phyloP scores from a whole-genome alignment of 1,139 yeast genomes.

The Geotrichum citri-aurantii region DNA sequence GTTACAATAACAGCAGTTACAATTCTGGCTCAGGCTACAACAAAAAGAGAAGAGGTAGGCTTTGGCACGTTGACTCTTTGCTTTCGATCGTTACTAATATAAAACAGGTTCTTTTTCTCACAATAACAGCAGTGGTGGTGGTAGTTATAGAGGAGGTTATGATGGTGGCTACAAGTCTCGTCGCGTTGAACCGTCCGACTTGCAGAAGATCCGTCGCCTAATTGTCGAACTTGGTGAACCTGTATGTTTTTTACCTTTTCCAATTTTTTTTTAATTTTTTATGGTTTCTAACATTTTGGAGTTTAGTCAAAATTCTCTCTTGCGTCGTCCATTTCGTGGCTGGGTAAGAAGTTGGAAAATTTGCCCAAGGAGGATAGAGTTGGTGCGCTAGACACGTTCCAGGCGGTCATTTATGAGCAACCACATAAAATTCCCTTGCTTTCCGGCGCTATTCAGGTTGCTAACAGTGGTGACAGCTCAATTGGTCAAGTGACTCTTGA shows the following conservation, averaged over 20 bases:
- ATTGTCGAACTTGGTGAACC: constrained; percentile 34
- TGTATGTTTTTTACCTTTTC: constrained; percentile 18
- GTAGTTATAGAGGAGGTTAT: not conserved
- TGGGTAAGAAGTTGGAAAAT: constrained; percentile 47
- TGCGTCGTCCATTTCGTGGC: constrained; percentile 45
- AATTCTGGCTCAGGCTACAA: not conserved
- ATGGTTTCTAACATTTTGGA: not conserved
- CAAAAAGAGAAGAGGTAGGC: constrained; percentile 8
- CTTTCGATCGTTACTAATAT: not conserved
- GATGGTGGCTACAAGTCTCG: constrained; percentile 10
- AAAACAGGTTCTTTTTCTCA: constrained; percentile 1
- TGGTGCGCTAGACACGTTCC: constrained; percentile 50
- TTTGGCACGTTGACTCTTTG: not conserved
- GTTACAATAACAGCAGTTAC: not conserved
- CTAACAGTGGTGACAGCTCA: constrained; percentile 59
- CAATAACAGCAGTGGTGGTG: not conserved
- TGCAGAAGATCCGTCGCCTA: constrained; percentile 16
- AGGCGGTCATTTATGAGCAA: constrained; percentile 73
- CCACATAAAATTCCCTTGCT: constrained; percentile 80
- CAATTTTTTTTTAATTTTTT: not conserved
- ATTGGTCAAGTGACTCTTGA: constrained; percentile 70
- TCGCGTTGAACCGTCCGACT: constrained; percentile 11
- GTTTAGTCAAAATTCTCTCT: constrained; percentile 24
- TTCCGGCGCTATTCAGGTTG: constrained; percentile 62
- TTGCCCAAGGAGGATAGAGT: constrained; percentile 48